Conservation (phyloP, 2,329 filamentous ascomycete species). For the Fusarium goolgardi region DNA sequence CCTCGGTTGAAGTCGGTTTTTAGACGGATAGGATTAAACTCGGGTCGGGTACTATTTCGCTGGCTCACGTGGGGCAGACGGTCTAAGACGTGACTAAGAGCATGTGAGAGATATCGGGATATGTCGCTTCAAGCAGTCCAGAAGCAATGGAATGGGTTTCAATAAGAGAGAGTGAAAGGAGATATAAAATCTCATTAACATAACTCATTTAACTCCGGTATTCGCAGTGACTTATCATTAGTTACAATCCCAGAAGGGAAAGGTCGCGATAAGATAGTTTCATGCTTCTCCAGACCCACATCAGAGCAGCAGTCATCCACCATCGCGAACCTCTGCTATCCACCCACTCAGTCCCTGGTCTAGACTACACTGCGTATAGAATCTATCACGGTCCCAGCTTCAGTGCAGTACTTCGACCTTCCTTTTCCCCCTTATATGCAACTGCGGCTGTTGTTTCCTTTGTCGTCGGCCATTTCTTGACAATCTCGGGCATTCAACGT, state of each 20-base stretch:
- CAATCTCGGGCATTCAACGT: background rate
- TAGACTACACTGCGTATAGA: conserved; percentile 5
- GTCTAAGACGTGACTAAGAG: conserved; percentile 29
- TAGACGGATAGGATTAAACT: conserved; percentile 11
- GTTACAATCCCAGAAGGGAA: conserved; percentile 25
- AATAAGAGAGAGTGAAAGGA: background rate
- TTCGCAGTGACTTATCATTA: conserved; percentile 13
- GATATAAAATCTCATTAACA: conserved; percentile 8
- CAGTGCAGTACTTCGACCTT: conserved; percentile 2
- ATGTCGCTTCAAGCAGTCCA: conserved; percentile 10
- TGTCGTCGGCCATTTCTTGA: conserved; percentile 18
- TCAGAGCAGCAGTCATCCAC: conserved; percentile 3
- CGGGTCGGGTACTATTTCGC: conserved; percentile 24
- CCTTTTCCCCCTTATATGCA: conserved; percentile 18
- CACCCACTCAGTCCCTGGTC: background rate
- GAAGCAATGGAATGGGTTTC: background rate
- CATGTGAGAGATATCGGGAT: conserved; percentile 22
- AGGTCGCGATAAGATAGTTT: conserved; percentile 37
- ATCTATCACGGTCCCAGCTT: conserved; percentile 1
- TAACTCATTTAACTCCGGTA: conserved; percentile 18
- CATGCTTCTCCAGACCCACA: conserved; percentile 17
- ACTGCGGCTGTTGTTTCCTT: conserved; percentile 16
- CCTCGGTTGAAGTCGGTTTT: conserved; percentile 35
- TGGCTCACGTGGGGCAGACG: conserved; percentile 39
- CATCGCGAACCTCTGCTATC: conserved; percentile 9